phyloP scores from a whole-genome alignment of 2,329 filamentous ascomycete species.

The Cyclaneusma minus region DNA sequence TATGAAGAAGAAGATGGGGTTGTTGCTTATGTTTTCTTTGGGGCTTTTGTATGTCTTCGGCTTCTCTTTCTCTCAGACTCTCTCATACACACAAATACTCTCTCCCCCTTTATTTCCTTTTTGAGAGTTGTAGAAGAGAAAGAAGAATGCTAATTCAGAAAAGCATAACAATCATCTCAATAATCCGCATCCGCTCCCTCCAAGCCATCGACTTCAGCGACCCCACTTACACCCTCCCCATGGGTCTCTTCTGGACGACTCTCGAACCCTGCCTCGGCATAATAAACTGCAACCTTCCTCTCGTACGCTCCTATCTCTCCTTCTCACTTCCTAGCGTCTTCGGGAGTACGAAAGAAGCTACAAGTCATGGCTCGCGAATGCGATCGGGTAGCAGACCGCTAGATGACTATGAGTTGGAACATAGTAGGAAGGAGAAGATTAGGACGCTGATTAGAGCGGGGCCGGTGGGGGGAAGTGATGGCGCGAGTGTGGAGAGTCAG shows the following conservation, averaged over 20 bases:
- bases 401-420: too few species aligned
- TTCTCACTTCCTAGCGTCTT: conserved; percentile 2
- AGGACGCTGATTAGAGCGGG: too few species aligned
- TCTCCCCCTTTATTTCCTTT: too few species aligned
- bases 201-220: conserved; percentile 13
- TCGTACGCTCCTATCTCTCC: conserved; percentile 6
- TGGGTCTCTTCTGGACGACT: conserved; percentile 14
- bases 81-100: conserved; percentile 1
- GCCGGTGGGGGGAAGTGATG: too few species aligned
- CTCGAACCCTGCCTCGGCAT: conserved; percentile 21
- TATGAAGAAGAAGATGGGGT: conserved; percentile 16
- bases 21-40: conserved; percentile 20
- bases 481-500: too few species aligned
- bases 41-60: conserved; percentile 15
- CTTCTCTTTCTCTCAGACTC: background rate
- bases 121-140: too few species aligned
- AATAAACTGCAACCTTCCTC: conserved; percentile 20
- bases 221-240: conserved; percentile 4
- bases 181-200: conserved; percentile 13
- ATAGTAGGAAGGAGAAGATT: too few species aligned
- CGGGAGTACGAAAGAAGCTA: conserved; percentile 6
- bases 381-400: too few species aligned
- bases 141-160: conserved; percentile 1
- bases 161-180: conserved; percentile 8
- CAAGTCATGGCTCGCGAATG: too few species aligned